These are phyloP conservation scores for Acidomyces sp. DNA, from an alignment of 495 filamentous ascomycete species.

Conservation along the genomic window DNA sequence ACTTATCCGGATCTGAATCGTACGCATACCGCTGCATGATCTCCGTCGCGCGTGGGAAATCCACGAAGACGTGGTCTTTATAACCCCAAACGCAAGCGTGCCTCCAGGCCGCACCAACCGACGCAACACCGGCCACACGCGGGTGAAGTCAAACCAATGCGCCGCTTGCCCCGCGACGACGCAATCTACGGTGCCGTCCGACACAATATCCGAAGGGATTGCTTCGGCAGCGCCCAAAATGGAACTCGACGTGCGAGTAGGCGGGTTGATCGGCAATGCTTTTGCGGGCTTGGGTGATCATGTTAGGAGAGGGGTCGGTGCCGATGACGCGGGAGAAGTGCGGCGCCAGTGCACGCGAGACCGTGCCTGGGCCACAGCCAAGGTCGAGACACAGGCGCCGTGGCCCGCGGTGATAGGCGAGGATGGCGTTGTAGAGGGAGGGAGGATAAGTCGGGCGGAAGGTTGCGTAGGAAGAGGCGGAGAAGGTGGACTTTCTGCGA, in stretches of 20 bases:
- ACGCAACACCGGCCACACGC: conserved; percentile 41
- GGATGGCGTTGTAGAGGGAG: conserved; percentile 38
- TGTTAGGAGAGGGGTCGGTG: conserved; percentile 45
- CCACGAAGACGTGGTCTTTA: conserved; percentile 43
- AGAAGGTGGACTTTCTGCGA: conserved; percentile 38
- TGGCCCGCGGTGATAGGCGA: conserved; percentile 39
- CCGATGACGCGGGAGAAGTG: conserved; percentile 39
- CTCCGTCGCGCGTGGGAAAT: conserved; percentile 35
- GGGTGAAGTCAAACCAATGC: conserved; percentile 49
- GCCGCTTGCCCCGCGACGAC: conserved; percentile 48
- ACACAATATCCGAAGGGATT: conserved; percentile 32
- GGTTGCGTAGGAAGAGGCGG: conserved; percentile 43
- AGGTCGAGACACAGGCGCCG: conserved; percentile 41
- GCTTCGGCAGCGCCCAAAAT: conserved; percentile 36
- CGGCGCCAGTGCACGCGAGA: conserved; percentile 40
- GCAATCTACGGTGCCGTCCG: conserved; percentile 39
- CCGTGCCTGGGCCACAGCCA: conserved; percentile 47
- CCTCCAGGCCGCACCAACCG: conserved; percentile 41
- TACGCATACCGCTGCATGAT: conserved; percentile 20
- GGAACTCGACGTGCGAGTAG: conserved; percentile 32
- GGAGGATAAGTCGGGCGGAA: conserved; percentile 52
- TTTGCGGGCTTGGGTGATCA: conserved; percentile 42
- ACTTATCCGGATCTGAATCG: conserved; percentile 15
- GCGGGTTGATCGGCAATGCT: conserved; percentile 24
- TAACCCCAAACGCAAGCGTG: conserved; percentile 52